phyloP scores from a whole-genome alignment of 768 basidiomycete species.

The Pholiota conissans region DNA sequence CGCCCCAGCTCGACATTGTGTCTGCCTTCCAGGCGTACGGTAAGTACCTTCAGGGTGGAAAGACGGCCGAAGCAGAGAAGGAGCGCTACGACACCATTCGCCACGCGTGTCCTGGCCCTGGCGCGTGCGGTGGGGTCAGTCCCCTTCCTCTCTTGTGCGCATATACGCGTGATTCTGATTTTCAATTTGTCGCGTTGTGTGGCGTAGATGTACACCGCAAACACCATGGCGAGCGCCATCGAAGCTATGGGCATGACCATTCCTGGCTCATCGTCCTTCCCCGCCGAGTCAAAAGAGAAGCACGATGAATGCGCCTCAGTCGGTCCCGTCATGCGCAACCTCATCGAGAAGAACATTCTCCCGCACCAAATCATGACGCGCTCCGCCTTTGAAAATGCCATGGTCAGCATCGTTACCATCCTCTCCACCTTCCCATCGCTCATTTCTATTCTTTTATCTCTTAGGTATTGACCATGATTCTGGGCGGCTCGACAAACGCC shows the following conservation, averaged over 20 bases:
- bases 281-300: conserved; percentile 92
- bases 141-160: not conserved
- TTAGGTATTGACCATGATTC: conserved; percentile 92
- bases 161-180: not conserved
- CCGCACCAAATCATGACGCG: conserved; percentile 97
- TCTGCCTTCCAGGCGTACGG: conserved; percentile 99
- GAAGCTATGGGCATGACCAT: conserved; percentile 97
- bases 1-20: conserved; percentile 90
- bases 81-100: conserved; percentile 86
- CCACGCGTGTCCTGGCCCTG: conserved; percentile 95
- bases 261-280: conserved; percentile 96
- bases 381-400: conserved; percentile 96
- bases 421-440: not conserved
- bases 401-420: conserved; percentile 50
- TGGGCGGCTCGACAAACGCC: conserved; percentile 97
- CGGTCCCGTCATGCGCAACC: conserved; percentile 81
- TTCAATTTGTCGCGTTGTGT: not conserved
- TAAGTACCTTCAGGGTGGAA: conserved; percentile 88
- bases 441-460: not conserved
- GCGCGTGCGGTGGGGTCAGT: conserved; percentile 95
- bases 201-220: conserved; percentile 94
- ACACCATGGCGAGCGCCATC: conserved; percentile 96
- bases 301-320: conserved; percentile 76
- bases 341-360: conserved; percentile 88
- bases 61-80: conserved; percentile 78